phyloP scores from a whole-genome alignment of 306 rosid genomes.

The Leucaena leucocephala region DNA sequence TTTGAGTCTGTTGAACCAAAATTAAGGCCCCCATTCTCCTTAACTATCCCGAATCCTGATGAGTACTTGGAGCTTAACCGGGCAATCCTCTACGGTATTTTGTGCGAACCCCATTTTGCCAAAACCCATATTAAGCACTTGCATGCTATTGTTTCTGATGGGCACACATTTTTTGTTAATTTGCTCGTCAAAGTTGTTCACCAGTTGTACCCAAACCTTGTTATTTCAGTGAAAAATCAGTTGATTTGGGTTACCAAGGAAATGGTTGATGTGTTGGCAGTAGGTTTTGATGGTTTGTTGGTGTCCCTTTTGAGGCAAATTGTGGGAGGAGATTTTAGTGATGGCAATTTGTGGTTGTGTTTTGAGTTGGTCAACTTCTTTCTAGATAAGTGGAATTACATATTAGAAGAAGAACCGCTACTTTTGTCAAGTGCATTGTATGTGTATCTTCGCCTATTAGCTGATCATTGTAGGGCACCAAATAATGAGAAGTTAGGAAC shows the following conservation, averaged over 20 bases:
- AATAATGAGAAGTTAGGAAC: constrained; percentile 48
- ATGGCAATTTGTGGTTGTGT: constrained; percentile 69
- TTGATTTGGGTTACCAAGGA: constrained; percentile 57
- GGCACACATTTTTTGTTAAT: constrained; percentile 51
- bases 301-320: constrained; percentile 72
- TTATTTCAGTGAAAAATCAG: constrained; percentile 50
- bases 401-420: constrained; percentile 57
- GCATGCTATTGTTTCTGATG: constrained; percentile 76
- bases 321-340: constrained; percentile 61
- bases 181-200: constrained; percentile 49
- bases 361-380: constrained; percentile 56
- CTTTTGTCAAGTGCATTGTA: constrained; percentile 65
- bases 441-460: constrained; percentile 65
- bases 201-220: constrained; percentile 63
- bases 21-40: constrained; percentile 69
- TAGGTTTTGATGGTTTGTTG: constrained; percentile 60
- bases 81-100: constrained; percentile 65
- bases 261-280: constrained; percentile 56
- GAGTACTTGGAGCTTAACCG: constrained; percentile 60
- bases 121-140: constrained; percentile 75
- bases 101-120: constrained; percentile 62
- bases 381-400: constrained; percentile 47
- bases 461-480: constrained; percentile 58
- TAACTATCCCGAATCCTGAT: constrained; percentile 53
- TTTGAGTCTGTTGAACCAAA: constrained; percentile 55